These are phyloP conservation scores for Penicillium verrucosum DNA, from an alignment of 2,329 filamentous ascomycete species.

Conservation along the genomic window DNA sequence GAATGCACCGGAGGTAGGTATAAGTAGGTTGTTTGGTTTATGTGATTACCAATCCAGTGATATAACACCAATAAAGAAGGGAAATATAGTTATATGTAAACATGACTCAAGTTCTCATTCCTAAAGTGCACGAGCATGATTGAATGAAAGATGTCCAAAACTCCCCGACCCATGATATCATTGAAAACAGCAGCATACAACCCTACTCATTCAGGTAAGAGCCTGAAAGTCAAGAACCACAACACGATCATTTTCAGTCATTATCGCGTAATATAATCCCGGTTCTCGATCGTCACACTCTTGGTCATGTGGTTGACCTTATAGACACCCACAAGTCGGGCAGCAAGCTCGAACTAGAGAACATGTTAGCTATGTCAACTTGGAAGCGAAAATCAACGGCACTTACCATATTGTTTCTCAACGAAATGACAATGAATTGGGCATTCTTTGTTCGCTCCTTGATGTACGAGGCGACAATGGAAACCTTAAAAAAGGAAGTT, in stretches of 20 bases:
- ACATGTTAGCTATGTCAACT: constrained; percentile 5
- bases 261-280: constrained; percentile 62
- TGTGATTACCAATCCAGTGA: not conserved
- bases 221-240: constrained; percentile 11
- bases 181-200: constrained; percentile 19
- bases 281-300: constrained; percentile 84
- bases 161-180: constrained; percentile 27
- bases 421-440: constrained; percentile 96
- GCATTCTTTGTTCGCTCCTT: constrained; percentile 99
- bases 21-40: not conserved
- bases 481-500: constrained; percentile 59
- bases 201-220: constrained; percentile 18
- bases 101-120: not conserved
- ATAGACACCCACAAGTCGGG: constrained; percentile 92
- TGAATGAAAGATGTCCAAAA: constrained; percentile 14
- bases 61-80: not conserved
- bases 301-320: constrained; percentile 99
- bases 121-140: not conserved
- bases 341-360: constrained; percentile 81
- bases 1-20: too few relatives aligned
- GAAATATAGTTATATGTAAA: not conserved
- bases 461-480: constrained; percentile 97
- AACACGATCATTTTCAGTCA: constrained; percentile 9
- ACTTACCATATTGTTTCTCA: constrained; percentile 88
- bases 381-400: not conserved